Conservation (phyloP, 495 filamentous ascomycete genomes). For the Penicillium alfredii region DNA sequence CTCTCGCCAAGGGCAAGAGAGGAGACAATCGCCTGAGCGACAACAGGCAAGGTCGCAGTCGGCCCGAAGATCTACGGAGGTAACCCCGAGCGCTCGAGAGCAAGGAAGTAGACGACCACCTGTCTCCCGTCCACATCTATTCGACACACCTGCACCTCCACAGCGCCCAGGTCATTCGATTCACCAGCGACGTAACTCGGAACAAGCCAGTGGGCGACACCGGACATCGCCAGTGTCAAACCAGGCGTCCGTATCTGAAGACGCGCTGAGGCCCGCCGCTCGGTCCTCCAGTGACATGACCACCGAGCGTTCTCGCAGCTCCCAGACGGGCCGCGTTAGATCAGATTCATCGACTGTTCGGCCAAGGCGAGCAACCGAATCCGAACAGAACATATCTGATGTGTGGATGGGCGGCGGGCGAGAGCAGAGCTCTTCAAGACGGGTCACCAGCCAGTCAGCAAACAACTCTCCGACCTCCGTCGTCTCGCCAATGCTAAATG, state of each 20-base stretch:
- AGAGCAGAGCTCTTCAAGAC: constrained; percentile 21
- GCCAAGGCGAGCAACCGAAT: constrained; percentile 33
- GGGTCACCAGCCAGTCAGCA: constrained; percentile 14
- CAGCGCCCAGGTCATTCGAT: constrained; percentile 22
- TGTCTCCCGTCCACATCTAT: constrained; percentile 49
- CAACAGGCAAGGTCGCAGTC: constrained; percentile 33
- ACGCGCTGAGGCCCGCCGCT: constrained; percentile 28
- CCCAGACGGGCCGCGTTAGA: constrained; percentile 21
- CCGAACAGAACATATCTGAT: constrained; percentile 32
- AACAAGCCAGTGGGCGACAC: constrained; percentile 35
- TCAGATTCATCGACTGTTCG: constrained; percentile 25
- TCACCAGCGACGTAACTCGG: constrained; percentile 48
- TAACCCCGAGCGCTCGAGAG: constrained; percentile 11
- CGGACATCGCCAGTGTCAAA: constrained; percentile 32
- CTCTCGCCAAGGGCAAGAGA: constrained; percentile 25
- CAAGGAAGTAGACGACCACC: constrained; percentile 38
- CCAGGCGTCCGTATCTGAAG: constrained; percentile 36
- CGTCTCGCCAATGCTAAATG: constrained; percentile 1
- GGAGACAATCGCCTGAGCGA: constrained; percentile 21
- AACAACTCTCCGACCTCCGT: constrained; percentile 18
- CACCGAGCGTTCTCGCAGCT: constrained; percentile 28
- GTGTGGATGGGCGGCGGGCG: constrained; percentile 25
- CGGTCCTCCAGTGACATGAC: constrained; percentile 42
- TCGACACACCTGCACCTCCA: constrained; percentile 40
- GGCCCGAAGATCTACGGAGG: constrained; percentile 19